These are phyloP conservation scores for Gyromitra esculenta DNA, from an alignment of 2,329 filamentous ascomycete species.

Conservation along the genomic window DNA sequence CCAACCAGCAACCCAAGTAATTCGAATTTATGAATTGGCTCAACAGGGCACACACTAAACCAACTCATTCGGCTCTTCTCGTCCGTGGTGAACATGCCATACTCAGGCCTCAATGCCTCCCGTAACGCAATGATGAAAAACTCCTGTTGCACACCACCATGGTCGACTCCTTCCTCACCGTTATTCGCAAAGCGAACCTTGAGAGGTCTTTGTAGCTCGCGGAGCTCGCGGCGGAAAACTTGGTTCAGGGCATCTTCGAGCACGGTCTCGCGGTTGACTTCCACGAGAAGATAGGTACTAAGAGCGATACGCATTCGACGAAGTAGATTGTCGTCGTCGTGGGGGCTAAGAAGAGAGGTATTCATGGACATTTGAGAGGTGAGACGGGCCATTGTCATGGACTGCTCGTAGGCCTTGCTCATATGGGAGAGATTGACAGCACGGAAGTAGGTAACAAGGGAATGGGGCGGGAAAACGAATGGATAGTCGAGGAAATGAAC, in stretches of 20 bases:
- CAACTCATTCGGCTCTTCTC: conserved; percentile 80
- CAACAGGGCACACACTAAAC: conserved; percentile 84
- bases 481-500: conserved; percentile 82
- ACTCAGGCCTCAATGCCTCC: conserved; percentile 79
- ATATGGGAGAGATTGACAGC: conserved; percentile 87
- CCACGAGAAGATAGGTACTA: conserved; percentile 75
- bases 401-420: conserved; percentile 79
- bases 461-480: conserved; percentile 78
- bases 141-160: conserved; percentile 94
- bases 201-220: conserved; percentile 83
- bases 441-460: conserved; percentile 83
- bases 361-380: conserved; percentile 63
- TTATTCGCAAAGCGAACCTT: conserved; percentile 88
- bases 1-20: conserved; percentile 87
- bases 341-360: conserved; percentile 56
- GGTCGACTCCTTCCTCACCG: conserved; percentile 86
- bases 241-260: conserved; percentile 83
- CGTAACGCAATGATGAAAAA: conserved; percentile 88
- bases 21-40: conserved; percentile 89
- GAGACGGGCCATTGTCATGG: conserved; percentile 64
- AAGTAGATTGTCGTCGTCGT: conserved; percentile 49
- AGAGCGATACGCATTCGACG: conserved; percentile 69
- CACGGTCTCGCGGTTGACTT: conserved; percentile 73
- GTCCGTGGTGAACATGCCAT: conserved; percentile 83
- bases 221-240: conserved; percentile 83